A percentile compares a stretch with the other conserved stretches of the same genome.
Evolutionary conservation across 164 flowering plant genomes (phyloP).

Genomic region (Paratinospora sagittata): DNA sequence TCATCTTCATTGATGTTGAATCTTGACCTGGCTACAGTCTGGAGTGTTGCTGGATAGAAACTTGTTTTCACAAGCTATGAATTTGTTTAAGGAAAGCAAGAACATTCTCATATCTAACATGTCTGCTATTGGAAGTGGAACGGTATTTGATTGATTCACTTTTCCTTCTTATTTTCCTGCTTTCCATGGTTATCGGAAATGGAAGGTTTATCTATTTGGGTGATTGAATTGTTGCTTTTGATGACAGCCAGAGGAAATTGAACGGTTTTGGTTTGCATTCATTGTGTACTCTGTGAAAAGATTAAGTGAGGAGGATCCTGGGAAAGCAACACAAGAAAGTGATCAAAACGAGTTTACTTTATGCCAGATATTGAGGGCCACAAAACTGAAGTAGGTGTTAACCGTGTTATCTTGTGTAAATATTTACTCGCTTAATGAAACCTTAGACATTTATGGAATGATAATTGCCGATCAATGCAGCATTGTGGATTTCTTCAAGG

Average conservation of each 20-base stretch:
- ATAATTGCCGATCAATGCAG: constrained; percentile 21
- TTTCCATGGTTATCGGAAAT: neutral
- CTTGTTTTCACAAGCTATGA: constrained; percentile 30
- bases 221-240: neutral
- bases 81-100: constrained; percentile 54
- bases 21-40: constrained; percentile 32
- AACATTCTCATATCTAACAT: constrained; percentile 39
- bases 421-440: neutral
- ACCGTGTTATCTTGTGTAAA: constrained; percentile 1
- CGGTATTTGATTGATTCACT: constrained; percentile 28
- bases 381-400: constrained; percentile 57
- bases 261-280: constrained; percentile 76
- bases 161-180: neutral
- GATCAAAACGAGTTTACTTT: constrained; percentile 39
- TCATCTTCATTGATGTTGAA: neutral
- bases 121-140: constrained; percentile 49
- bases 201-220: neutral
- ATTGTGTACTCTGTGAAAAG: constrained; percentile 56
- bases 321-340: constrained; percentile 14
- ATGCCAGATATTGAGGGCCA: constrained; percentile 60
- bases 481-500: constrained; percentile 73
- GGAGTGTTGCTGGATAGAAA: constrained; percentile 44
- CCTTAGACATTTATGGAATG: neutral
- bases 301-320: constrained; percentile 32
- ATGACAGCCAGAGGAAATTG: constrained; percentile 68